phyloP scores from a whole-genome alignment of 495 filamentous ascomycete genomes.

The Filosporella fistucella region DNA sequence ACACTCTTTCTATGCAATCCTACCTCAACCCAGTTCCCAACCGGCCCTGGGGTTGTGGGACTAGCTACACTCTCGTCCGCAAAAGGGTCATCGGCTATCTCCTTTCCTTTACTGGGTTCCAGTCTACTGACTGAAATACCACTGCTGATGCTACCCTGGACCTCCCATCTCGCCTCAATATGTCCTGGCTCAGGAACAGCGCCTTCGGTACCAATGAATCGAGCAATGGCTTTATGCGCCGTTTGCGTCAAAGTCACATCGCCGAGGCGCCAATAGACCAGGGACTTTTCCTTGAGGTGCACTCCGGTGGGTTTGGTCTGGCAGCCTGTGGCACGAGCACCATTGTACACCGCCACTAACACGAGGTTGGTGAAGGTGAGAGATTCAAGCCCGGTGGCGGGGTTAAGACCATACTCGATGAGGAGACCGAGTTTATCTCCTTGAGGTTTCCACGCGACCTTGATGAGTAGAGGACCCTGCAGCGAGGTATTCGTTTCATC shows the following conservation, averaged over 20 bases:
- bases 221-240: conserved; percentile 68
- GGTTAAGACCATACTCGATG: conserved; percentile 82
- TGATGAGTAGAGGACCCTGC: conserved; percentile 76
- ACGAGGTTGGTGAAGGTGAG: conserved; percentile 75
- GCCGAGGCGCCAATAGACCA: conserved; percentile 85
- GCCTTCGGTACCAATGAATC: conserved; percentile 70
- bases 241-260: conserved; percentile 60
- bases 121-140: conserved; percentile 19
- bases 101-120: conserved; percentile 22
- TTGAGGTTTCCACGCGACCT: conserved; percentile 79
- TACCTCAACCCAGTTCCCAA: conserved; percentile 67
- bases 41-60: conserved; percentile 29
- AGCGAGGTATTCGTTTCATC: conserved; percentile 54
- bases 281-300: conserved; percentile 81
- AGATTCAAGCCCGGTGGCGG: conserved; percentile 48
- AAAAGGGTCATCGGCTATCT: conserved; percentile 23
- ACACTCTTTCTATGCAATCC: conserved; percentile 66
- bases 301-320: conserved; percentile 72
- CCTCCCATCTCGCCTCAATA: conserved; percentile 79
- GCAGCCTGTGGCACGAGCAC: conserved; percentile 54
- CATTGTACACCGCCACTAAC: conserved; percentile 77
- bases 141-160: conserved; percentile 16
- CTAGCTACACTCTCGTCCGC: conserved; percentile 20
- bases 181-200: conserved; percentile 68
- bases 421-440: conserved; percentile 77